These are phyloP conservation scores for Phytopythium vexans DNA, from an alignment of 352 stramenopile species.

Conservation along the genomic window DNA sequence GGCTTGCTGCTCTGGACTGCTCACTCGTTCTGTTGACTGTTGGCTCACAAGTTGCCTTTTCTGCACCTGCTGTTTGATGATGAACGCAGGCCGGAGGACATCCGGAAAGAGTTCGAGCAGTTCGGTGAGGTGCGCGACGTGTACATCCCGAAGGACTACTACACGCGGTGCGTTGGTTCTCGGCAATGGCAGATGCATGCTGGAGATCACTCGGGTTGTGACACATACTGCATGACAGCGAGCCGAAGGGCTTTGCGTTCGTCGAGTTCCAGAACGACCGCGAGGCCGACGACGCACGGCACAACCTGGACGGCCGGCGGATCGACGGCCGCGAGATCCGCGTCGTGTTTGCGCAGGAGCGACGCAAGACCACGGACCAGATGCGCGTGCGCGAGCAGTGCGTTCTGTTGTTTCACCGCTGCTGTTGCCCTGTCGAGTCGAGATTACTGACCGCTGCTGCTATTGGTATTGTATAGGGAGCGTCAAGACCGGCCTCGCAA, in stretches of 20 bases:
- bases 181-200: background rate
- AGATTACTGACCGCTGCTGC: background rate
- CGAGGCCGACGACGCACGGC: slow-evolving; percentile 87
- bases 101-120: slow-evolving; percentile 90
- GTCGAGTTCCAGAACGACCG: slow-evolving; percentile 93
- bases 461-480: slow-evolving; percentile 10
- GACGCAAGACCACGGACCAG: slow-evolving; percentile 93
- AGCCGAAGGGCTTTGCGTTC: slow-evolving; percentile 95
- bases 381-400: slow-evolving; percentile 90
- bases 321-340: slow-evolving; percentile 93
- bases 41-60: too few relatives aligned
- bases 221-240: slow-evolving; percentile 20
- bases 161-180: slow-evolving; percentile 42
- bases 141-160: slow-evolving; percentile 94
- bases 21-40: background rate
- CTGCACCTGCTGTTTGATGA: background rate
- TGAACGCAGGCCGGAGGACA: slow-evolving; percentile 74
- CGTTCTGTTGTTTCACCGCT: slow-evolving; percentile 3
- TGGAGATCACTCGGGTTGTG: too few relatives aligned
- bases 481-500: slow-evolving; percentile 17
- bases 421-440: background rate
- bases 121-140: slow-evolving; percentile 94
- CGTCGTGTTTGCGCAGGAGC: slow-evolving; percentile 96
- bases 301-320: slow-evolving; percentile 89
- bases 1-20: background rate